These are phyloP conservation scores for Clavispora asparagi DNA, from an alignment of 805 yeast species.

Conservation along the genomic window DNA sequence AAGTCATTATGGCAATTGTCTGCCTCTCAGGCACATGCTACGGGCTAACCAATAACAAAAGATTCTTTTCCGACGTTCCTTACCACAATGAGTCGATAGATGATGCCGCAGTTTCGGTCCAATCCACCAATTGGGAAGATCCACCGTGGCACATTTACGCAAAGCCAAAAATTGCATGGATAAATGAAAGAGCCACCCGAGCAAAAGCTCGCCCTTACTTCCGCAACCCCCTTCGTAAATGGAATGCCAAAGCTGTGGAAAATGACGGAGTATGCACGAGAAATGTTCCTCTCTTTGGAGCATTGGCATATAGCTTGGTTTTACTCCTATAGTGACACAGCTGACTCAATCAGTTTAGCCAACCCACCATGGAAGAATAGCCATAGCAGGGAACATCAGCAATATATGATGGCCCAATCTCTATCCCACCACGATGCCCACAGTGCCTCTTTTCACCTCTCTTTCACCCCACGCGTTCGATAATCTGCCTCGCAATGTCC, in stretches of 20 bases:
- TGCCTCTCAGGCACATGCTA: too few species aligned
- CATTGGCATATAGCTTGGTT: neutral
- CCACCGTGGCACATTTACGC: neutral
- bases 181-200: neutral
- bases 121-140: neutral
- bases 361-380: too few species aligned
- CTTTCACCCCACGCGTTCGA: neutral
- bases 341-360: too few species aligned
- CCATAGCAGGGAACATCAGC: too few species aligned
- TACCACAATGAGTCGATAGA: too few species aligned
- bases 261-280: neutral
- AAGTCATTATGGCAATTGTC: neutral
- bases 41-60: too few species aligned
- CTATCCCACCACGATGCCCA: too few species aligned
- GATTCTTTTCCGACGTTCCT: too few species aligned
- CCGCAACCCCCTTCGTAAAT: neutral
- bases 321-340: neutral
- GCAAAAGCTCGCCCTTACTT: neutral
- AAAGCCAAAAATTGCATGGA: constrained; percentile 1
- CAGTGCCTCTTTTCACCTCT: neutral
- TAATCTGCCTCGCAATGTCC: constrained; percentile 36
- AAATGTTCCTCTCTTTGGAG: neutral
- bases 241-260: neutral
- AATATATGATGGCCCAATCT: too few species aligned
- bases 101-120: too few species aligned